Base-by-base conservation (phyloP, 805 yeast genomes). In the Yarrowia phangngaensis region DNA sequence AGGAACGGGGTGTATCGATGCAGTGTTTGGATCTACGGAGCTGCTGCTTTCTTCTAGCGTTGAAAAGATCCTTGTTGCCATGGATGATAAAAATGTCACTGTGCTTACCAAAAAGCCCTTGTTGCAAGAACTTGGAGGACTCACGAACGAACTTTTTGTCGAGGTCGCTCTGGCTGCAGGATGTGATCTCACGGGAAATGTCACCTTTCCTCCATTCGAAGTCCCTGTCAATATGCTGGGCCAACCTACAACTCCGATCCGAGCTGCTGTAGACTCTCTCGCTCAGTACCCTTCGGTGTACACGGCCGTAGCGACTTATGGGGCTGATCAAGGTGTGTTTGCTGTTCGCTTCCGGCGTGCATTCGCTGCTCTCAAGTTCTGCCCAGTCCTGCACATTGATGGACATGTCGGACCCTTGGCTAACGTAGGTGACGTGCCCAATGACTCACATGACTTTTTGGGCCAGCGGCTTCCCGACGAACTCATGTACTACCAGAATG, bases 391-490 rank as follows among this genome's bases (percentile, higher is more conserved):
- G 55, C 80, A 77, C 56, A 61, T 63, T 7, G 74, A 74, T 50
- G 97, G 97, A 41, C 67, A 72, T 48, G 85, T 84, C 13, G 84
- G 76, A 55, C 73, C 85, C 14, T 68, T 72, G 50, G 61, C 64
- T 17, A 67, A 65, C n/a, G 74, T 69, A 47, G 70, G 69, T 28
- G 67, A 67, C 48, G 66, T 82, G 36, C 97, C 97, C 3, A 76
- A 78, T 53, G 95, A 88, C 63, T 69, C 85, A 9, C 92, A 85
- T 61, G 88, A 81, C 35, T 75, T 88, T 36, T 73, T 92, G 40
- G 87, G 94, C 8, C 86, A 84, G 63, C 76, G 89, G 60, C 70
- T 92, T 45, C 94, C 97, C 2, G 84, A 86, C 48, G 97, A 89
- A 65, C 72, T 83, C 31, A 82, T 78, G 59, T 88, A 82, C 61